Percentiles rank a stretch among this genome's conserved stretches.
Conservation (phyloP, 164 flowering plant genomes). For the Stephania japonica region DNA sequence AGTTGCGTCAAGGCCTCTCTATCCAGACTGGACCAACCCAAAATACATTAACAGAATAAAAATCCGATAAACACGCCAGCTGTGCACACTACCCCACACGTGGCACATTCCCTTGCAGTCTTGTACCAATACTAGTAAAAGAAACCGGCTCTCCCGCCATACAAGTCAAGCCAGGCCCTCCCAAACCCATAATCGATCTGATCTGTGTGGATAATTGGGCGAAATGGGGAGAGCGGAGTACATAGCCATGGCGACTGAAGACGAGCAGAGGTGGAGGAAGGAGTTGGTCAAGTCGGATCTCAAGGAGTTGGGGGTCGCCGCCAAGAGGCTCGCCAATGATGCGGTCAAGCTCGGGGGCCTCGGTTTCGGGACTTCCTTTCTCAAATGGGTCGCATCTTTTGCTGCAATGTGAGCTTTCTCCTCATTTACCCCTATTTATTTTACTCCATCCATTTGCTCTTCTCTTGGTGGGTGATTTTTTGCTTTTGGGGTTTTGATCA, state of each 20-base stretch:
- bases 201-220: background rate
- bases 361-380: constrained; percentile 62
- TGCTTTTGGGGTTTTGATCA: background rate
- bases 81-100: background rate
- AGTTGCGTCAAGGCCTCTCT: background rate
- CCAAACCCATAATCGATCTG: background rate
- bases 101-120: background rate
- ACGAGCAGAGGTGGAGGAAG: background rate
- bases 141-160: background rate
- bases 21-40: background rate
- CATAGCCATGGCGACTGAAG: constrained; percentile 55
- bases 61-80: too few relatives aligned
- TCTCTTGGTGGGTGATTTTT: background rate
- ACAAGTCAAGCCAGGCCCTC: background rate
- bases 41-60: too few relatives aligned
- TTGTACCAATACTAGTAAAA: too few relatives aligned
- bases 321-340: constrained; percentile 56
- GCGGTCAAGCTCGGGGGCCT: constrained; percentile 51
- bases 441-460: background rate
- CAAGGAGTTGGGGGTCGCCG: constrained; percentile 46
- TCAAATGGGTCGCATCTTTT: constrained; percentile 73
- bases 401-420: constrained; percentile 62
- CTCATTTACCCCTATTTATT: background rate
- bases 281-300: constrained; percentile 50
- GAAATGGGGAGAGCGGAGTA: constrained; percentile 34